These are phyloP conservation scores for Pseudogymnoascus sp. DNA, from an alignment of 2,329 filamentous ascomycete genomes.

Conservation along the genomic window DNA sequence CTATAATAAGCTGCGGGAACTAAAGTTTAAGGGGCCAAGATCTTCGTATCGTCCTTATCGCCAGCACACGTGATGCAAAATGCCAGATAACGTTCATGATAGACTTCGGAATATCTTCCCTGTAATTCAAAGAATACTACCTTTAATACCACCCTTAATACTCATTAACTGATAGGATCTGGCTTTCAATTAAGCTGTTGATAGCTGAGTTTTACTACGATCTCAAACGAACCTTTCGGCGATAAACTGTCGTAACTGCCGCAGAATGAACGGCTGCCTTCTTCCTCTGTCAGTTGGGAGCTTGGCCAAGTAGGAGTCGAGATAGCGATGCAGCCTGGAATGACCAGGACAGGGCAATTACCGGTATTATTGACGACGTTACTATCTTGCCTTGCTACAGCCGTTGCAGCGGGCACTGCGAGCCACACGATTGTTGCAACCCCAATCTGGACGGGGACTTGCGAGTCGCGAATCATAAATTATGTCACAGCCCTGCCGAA, in stretches of 20 bases:
- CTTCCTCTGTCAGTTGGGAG: neutral
- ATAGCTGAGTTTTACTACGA: neutral
- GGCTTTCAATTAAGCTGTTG: neutral
- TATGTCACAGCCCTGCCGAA: slow-evolving; percentile 78
- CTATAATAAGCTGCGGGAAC: neutral
- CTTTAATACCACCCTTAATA: neutral
- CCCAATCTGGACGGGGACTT: slow-evolving; percentile 26
- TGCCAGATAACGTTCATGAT: slow-evolving; percentile 4
- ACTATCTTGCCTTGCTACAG: neutral
- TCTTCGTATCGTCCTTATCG: neutral
- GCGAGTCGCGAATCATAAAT: slow-evolving; percentile 62
- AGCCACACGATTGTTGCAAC: neutral
- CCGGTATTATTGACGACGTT: neutral
- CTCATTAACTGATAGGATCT: neutral
- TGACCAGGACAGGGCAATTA: neutral
- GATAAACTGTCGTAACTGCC: neutral
- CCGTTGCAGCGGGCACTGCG: neutral
- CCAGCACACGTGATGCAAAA: neutral
- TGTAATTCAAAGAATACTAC: neutral
- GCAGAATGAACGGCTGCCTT: neutral
- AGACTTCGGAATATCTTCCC: neutral
- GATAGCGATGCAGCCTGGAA: slow-evolving; percentile 2
- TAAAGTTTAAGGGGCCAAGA: neutral
- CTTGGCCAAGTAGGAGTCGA: slow-evolving; percentile 3
- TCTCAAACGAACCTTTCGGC: neutral